Percentiles rank a stretch among this genome's conserved stretches.
phyloP scores from a whole-genome alignment of 2,329 filamentous ascomycete species.

The Colletotrichum euphorbiae region DNA sequence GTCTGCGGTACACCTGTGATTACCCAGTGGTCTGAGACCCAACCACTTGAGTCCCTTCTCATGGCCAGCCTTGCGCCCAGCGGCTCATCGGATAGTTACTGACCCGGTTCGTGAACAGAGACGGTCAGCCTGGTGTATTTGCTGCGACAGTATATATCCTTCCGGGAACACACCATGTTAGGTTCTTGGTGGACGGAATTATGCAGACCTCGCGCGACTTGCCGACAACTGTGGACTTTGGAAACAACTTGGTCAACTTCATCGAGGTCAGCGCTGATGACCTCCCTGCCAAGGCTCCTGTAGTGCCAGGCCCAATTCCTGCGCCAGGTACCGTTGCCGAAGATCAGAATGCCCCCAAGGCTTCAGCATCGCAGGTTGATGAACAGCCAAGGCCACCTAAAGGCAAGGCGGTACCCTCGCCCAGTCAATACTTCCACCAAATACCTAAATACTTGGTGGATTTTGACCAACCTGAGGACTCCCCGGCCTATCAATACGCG shows the following conservation, averaged over 20 bases:
- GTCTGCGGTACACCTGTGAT: conserved; percentile 35
- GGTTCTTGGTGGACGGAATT: conserved; percentile 93
- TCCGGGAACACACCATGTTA: conserved; percentile 95
- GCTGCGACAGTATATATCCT: conserved; percentile 84
- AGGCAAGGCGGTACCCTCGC: conserved; percentile 67
- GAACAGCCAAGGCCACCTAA: conserved; percentile 58
- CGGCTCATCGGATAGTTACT: conserved; percentile 32
- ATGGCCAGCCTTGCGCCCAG: conserved; percentile 20
- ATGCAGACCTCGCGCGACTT: conserved; percentile 90
- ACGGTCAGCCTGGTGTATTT: conserved; percentile 72
- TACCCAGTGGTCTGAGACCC: conserved; percentile 13
- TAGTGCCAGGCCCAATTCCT: conserved; percentile 47
- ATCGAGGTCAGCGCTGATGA: conserved; percentile 90
- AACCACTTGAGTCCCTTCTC: neutral
- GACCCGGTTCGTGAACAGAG: conserved; percentile 50
- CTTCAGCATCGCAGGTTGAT: conserved; percentile 52
- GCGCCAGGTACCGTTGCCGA: conserved; percentile 47
- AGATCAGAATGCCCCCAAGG: conserved; percentile 46
- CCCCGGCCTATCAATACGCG: conserved; percentile 78
- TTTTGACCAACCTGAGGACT: conserved; percentile 86
- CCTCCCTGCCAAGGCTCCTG: conserved; percentile 54
- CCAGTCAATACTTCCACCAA: conserved; percentile 74
- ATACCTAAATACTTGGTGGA: conserved; percentile 90
- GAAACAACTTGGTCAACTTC: conserved; percentile 98
- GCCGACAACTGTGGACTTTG: conserved; percentile 96